Percentiles rank a stretch among this genome's conserved stretches.
These are phyloP conservation scores for Letharia lupina DNA, from an alignment of 495 filamentous ascomycete species.

Conservation along the genomic window DNA sequence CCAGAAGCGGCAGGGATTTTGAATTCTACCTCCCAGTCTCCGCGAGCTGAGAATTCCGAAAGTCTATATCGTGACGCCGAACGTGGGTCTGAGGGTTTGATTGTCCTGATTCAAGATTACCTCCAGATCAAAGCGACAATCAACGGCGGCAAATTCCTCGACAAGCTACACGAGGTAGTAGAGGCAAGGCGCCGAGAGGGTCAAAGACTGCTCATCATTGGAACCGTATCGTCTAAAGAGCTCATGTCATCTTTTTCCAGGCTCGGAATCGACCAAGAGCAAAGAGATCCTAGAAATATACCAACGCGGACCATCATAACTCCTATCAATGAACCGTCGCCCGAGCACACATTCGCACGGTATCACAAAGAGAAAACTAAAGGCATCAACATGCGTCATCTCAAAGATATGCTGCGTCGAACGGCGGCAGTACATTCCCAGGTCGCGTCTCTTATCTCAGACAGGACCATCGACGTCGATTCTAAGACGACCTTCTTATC, in stretches of 20 bases:
- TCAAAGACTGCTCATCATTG: slow-evolving; percentile 66
- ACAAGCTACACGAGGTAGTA: slow-evolving; percentile 59
- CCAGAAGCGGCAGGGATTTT: background rate
- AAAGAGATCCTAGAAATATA: slow-evolving; percentile 33
- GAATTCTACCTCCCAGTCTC: background rate
- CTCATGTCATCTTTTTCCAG: slow-evolving; percentile 41
- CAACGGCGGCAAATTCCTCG: slow-evolving; percentile 55
- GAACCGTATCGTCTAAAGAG: slow-evolving; percentile 51
- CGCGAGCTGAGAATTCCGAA: background rate
- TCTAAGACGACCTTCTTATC: slow-evolving; percentile 32
- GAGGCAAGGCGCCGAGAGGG: slow-evolving; percentile 59
- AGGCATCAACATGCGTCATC: slow-evolving; percentile 60
- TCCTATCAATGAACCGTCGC: slow-evolving; percentile 31
- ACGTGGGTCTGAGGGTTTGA: slow-evolving; percentile 28
- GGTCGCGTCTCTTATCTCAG: slow-evolving; percentile 26
- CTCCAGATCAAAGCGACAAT: slow-evolving; percentile 57
- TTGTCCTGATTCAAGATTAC: slow-evolving; percentile 77
- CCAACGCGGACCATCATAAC: slow-evolving; percentile 47
- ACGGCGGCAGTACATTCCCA: slow-evolving; percentile 30
- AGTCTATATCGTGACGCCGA: background rate
- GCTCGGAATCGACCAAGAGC: slow-evolving; percentile 41
- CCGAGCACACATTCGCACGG: slow-evolving; percentile 34
- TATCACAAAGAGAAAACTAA: slow-evolving; percentile 44
- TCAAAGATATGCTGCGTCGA: slow-evolving; percentile 55
- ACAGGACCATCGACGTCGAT: slow-evolving; percentile 34